Evolutionary conservation across 2,329 filamentous ascomycete genomes (phyloP).

Genomic region (Hirsutella minnesotensis): DNA sequence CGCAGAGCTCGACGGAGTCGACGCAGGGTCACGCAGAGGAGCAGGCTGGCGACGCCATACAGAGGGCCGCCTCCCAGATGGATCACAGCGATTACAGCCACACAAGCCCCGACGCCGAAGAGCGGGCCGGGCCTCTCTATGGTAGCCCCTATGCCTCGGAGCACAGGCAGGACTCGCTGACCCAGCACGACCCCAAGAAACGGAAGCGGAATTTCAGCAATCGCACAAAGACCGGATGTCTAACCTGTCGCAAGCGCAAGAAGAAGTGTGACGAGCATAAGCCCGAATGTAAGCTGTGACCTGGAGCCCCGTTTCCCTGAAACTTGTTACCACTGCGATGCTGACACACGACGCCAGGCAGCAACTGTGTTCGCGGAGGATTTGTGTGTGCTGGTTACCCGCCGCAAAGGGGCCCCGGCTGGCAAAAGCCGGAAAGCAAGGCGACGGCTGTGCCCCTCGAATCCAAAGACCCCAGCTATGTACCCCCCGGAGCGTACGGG

Average conservation of each 20-base stretch:
- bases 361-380: constrained; percentile 81
- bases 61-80: constrained; percentile 31
- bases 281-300: constrained; percentile 63
- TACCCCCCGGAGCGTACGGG: constrained; percentile 49
- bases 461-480: constrained; percentile 63
- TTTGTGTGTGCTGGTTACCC: constrained; percentile 90
- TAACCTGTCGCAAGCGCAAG: constrained; percentile 84
- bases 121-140: constrained; percentile 29
- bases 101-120: constrained; percentile 43
- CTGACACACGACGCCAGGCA: constrained; percentile 38
- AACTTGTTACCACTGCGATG: not conserved
- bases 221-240: constrained; percentile 87
- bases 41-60: constrained; percentile 31
- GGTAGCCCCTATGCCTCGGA: constrained; percentile 32
- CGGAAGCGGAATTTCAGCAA: constrained; percentile 81
- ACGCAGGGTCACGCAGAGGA: constrained; percentile 37
- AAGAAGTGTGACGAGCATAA: constrained; percentile 97
- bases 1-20: constrained; percentile 32
- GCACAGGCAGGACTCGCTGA: constrained; percentile 33
- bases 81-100: constrained; percentile 39
- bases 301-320: not conserved
- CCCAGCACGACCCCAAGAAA: constrained; percentile 54
- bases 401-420: constrained; percentile 57
- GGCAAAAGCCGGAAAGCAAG: constrained; percentile 65
- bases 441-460: constrained; percentile 63